A percentile compares a stretch with the other conserved stretches of the same genome.
These are phyloP conservation scores for Evernia prunastri DNA, from an alignment of 495 filamentous ascomycete genomes.

Conservation along the genomic window DNA sequence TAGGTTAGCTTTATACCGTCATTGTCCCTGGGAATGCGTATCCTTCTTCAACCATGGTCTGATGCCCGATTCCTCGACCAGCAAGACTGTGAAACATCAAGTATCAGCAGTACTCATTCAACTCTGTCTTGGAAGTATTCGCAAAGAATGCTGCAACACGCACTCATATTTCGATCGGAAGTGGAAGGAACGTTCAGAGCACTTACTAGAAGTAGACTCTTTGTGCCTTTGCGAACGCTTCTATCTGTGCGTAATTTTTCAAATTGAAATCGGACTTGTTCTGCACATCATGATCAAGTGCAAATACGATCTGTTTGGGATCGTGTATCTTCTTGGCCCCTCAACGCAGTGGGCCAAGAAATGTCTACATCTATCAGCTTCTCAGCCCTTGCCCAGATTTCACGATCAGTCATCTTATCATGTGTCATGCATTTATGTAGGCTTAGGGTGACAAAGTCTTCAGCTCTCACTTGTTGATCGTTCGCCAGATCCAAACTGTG, in stretches of 20 bases:
- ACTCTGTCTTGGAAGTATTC: not conserved
- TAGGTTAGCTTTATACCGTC: slow-evolving; percentile 35
- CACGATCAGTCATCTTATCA: slow-evolving; percentile 33
- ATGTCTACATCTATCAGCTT: slow-evolving; percentile 49
- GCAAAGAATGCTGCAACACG: not conserved
- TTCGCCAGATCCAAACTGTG: slow-evolving; percentile 64
- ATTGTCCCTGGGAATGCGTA: slow-evolving; percentile 80
- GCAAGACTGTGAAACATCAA: slow-evolving; percentile 45
- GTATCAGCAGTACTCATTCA: not conserved
- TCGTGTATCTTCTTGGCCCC: slow-evolving; percentile 69
- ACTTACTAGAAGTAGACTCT: slow-evolving; percentile 68
- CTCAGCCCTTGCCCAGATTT: not conserved
- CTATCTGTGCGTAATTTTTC: slow-evolving; percentile 77
- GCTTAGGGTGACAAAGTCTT: slow-evolving; percentile 76
- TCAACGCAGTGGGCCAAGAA: slow-evolving; percentile 73
- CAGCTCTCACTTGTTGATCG: slow-evolving; percentile 65
- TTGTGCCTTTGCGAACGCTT: slow-evolving; percentile 75
- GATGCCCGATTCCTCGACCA: slow-evolving; percentile 78
- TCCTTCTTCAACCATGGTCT: slow-evolving; percentile 83
- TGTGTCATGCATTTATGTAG: slow-evolving; percentile 82
- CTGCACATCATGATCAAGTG: slow-evolving; percentile 89
- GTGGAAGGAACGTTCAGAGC: not conserved
- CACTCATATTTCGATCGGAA: not conserved
- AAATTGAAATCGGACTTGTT: slow-evolving; percentile 78
- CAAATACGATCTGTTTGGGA: slow-evolving; percentile 71